Evolutionary conservation across 2,329 filamentous ascomycete genomes (phyloP).

Genomic region (Arthrinium phaeospermum): DNA sequence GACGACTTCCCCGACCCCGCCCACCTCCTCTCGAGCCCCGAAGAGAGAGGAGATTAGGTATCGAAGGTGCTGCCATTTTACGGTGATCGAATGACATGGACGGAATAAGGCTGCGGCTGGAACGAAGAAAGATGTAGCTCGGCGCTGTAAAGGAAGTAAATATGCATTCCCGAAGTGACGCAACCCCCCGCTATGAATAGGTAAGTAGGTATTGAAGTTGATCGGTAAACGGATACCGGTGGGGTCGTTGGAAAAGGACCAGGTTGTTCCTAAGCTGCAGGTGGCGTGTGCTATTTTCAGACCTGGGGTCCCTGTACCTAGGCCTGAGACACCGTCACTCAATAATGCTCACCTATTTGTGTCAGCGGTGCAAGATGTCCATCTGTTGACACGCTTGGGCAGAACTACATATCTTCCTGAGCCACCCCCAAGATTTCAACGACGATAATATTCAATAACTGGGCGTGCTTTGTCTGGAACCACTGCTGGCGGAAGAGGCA

Average conservation of each 20-base stretch:
- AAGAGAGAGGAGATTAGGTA: constrained; percentile 77
- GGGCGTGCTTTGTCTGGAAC: background rate
- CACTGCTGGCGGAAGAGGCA: background rate
- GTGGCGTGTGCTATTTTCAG: background rate
- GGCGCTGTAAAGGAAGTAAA: background rate
- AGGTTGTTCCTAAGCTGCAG: background rate
- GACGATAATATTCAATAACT: background rate
- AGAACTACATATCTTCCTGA: background rate
- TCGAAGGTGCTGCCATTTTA: constrained; percentile 72
- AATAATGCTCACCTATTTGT: background rate
- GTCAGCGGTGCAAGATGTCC: background rate
- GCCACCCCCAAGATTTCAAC: background rate
- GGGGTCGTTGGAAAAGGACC: background rate
- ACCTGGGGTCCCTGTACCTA: background rate
- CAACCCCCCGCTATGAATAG: background rate
- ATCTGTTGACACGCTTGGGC: background rate
- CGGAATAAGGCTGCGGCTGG: background rate
- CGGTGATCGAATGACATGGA: constrained; percentile 24
- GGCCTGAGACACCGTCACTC: constrained; percentile 2
- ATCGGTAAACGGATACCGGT: constrained; percentile 5
- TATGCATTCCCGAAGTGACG: background rate
- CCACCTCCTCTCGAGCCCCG: constrained; percentile 54
- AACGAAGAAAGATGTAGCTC: constrained; percentile 20
- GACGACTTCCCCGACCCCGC: constrained; percentile 39
- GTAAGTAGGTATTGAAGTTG: background rate